A percentile compares a stretch with the other conserved stretches of the same genome.
These are phyloP conservation scores for Ensete ventricosum DNA, from an alignment of 176 grass and related monocot genomes.

Conservation along the genomic window DNA sequence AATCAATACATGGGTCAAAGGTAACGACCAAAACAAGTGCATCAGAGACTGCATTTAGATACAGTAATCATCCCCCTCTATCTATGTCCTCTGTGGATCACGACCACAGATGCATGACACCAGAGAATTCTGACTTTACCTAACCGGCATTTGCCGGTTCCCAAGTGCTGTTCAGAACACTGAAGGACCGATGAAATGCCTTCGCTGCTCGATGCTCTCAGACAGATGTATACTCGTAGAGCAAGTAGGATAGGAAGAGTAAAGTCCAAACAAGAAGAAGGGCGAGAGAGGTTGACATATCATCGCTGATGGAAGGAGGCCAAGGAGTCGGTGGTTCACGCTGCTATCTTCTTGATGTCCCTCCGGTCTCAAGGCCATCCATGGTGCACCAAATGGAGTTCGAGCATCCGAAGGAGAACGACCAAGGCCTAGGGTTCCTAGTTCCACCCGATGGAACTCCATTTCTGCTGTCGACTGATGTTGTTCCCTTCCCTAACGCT, in stretches of 20 bases:
- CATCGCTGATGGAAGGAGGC: conserved; percentile 4
- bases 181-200: no score
- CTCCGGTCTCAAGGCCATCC: background rate
- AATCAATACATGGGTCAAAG: background rate
- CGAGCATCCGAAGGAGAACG: background rate
- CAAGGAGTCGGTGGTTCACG: background rate
- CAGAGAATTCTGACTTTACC: background rate
- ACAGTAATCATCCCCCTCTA: no score
- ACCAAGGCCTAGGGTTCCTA: background rate
- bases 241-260: no score
- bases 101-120: no score
- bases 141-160: background rate
- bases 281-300: background rate
- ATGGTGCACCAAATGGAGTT: conserved; percentile 10
- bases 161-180: background rate
- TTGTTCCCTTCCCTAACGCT: background rate
- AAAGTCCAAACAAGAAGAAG: background rate
- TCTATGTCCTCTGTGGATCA: no score
- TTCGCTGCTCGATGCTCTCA: no score
- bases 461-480: background rate
- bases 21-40: background rate
- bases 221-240: no score
- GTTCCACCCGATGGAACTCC: background rate
- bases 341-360: background rate
- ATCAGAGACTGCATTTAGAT: no score